Base-by-base conservation (phyloP, 2,329 filamentous ascomycete species). In the Colletotrichum noveboracense region DNA sequence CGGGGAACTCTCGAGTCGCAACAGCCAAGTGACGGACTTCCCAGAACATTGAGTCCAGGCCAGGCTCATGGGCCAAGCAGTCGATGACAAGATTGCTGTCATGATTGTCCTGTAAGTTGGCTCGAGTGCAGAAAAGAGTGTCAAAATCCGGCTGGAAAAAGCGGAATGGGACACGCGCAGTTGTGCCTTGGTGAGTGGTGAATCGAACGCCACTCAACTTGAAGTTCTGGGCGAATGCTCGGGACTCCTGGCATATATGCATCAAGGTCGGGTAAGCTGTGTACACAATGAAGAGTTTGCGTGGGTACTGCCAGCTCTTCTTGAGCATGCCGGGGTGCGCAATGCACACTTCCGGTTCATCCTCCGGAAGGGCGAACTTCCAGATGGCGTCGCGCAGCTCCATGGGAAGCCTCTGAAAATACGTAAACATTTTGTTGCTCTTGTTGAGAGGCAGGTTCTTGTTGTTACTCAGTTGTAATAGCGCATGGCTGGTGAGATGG, bases 211-310 rank as follows among this genome's bases (percentile, higher is more conserved):
- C n/a, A 14, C 26, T 62, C n/a, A 21, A 18, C 7, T 21, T 36
- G n/a, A 14, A 62, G 30, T 62, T 34, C 8, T 62, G 26, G 18
- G 68, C 52, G 56, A 73, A 43, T 9, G 34, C 36, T 30, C 70
- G 70, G 38, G 70, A 62, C 21, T 73, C 66, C 18, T 30, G 36
- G 7, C 70, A 73, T 13, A 73, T 38, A 24, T 73, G 70, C 70
- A 73, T 73, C 8, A 69, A 16, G 5, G 26, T 66, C 18, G 70
- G 70, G 24, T 61, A 70, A 14, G 70, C 70, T 10, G 66, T 70
- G 38, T 73, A 62, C 7, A 73, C 70, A 18, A 69, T 10, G 7
- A 71, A 43, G 3, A 67, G 58, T 7, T 73, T 66, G 5, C 66
- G 64, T 34, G 56, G 21, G 66, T 55, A 18, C n/a, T 13, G 34